These are phyloP conservation scores for Glonium stellatum DNA, from an alignment of 495 filamentous ascomycete genomes.

Conservation along the genomic window DNA sequence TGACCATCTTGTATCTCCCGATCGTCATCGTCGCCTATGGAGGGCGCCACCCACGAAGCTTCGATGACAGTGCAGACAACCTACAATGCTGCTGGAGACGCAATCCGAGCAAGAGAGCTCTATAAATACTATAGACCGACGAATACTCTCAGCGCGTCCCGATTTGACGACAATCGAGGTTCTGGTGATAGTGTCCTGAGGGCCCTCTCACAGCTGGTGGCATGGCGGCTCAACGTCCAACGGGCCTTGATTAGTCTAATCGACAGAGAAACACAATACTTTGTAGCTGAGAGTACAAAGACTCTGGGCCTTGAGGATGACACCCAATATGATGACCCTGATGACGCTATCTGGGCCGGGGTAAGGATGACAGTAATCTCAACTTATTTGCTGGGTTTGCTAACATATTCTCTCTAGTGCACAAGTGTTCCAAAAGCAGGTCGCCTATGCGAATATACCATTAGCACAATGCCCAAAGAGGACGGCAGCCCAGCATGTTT, in stretches of 20 bases:
- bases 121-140: constrained; percentile 23
- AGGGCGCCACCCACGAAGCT: background rate
- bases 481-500: constrained; percentile 14
- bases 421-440: constrained; percentile 40
- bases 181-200: constrained; percentile 21
- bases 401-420: constrained; percentile 19
- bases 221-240: constrained; percentile 22
- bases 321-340: constrained; percentile 33
- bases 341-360: constrained; percentile 43
- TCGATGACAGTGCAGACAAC: background rate
- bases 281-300: constrained; percentile 50
- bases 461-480: background rate
- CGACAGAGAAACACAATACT: constrained; percentile 42
- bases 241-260: constrained; percentile 35
- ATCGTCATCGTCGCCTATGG: background rate
- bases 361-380: background rate
- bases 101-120: constrained; percentile 13
- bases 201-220: constrained; percentile 23
- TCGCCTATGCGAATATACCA: constrained; percentile 39
- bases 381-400: background rate
- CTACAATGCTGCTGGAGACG: background rate
- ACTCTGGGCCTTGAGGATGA: constrained; percentile 35
- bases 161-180: too few species aligned
- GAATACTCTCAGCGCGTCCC: background rate
- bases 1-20: too few species aligned